phyloP scores from a whole-genome alignment of 257 asterid genomes.

The Phtheirospermum japonicum region DNA sequence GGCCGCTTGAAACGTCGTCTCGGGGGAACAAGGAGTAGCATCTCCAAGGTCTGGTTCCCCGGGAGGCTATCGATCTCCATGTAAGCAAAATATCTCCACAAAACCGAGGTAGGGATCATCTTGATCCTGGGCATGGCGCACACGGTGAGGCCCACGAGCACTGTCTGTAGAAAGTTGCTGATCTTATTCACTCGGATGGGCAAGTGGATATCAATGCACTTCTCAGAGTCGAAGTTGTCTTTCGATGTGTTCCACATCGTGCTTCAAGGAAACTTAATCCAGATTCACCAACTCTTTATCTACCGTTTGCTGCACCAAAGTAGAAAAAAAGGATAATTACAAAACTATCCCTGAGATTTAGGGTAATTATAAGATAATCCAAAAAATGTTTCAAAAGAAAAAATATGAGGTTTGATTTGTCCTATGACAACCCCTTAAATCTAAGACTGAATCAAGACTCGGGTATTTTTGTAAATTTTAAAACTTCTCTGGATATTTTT shows the following conservation, averaged over 20 bases:
- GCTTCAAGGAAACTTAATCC: conserved; percentile 70
- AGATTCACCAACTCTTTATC: conserved; percentile 62
- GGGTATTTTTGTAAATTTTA: no score
- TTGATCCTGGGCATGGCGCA: conserved; percentile 75
- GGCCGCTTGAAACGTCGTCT: conserved; percentile 83
- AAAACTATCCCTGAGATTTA: not conserved
- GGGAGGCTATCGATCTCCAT: no score
- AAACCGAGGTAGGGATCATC: no score
- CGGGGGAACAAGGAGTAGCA: conserved; percentile 59
- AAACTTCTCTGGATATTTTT: no score
- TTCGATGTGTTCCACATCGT: conserved; percentile 42
- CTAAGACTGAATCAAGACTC: no score
- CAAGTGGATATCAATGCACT: conserved; percentile 65
- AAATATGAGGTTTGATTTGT: not conserved
- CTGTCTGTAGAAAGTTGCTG: conserved; percentile 78
- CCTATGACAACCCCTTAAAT: not conserved
- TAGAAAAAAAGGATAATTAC: not conserved
- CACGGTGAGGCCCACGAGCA: conserved; percentile 58
- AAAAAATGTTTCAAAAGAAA: not conserved
- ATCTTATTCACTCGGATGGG: conserved; percentile 84
- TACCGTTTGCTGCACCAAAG: conserved; percentile 40
- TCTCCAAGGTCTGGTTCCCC: conserved; percentile 91
- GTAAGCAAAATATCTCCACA: no score
- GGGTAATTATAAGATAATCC: not conserved
- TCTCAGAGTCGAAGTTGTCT: conserved; percentile 57